Conservation (phyloP, 805 yeast genomes). For the Candida adriatica region DNA sequence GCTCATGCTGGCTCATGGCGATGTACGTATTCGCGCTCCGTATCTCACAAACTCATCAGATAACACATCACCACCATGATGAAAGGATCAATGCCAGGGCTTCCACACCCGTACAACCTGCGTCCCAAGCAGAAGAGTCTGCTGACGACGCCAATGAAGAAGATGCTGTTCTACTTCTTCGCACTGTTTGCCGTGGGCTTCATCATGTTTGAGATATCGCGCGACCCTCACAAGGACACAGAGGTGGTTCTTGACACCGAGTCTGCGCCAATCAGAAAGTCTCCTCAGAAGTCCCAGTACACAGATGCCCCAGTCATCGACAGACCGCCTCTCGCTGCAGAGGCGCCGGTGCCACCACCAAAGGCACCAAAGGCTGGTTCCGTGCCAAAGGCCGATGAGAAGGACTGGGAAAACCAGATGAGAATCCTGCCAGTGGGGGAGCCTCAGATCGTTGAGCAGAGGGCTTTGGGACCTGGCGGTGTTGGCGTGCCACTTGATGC, state of each 20-base stretch:
- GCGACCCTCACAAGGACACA: constrained; percentile 12
- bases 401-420: constrained; percentile 1
- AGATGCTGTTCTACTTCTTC: constrained; percentile 31
- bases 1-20: too few species aligned
- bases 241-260: constrained; percentile 23
- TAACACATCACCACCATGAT: constrained; percentile 21
- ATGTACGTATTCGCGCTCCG: too few species aligned
- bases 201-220: constrained; percentile 24
- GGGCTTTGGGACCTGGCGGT: background rate
- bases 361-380: background rate
- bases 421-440: constrained; percentile 6
- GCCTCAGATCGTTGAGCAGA: constrained; percentile 7
- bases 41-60: too few species aligned
- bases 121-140: constrained; percentile 22
- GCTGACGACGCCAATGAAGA: constrained; percentile 44
- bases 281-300: background rate
- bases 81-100: constrained; percentile 26
- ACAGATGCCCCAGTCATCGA: constrained; percentile 1
- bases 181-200: constrained; percentile 28
- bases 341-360: too few species aligned
- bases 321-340: too few species aligned
- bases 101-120: constrained; percentile 39
- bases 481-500: background rate
- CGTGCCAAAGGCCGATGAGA: background rate
- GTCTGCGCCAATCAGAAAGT: background rate